Base-by-base conservation (phyloP, 192 early-diverging fungal species). In the Coemansia sp. region DNA sequence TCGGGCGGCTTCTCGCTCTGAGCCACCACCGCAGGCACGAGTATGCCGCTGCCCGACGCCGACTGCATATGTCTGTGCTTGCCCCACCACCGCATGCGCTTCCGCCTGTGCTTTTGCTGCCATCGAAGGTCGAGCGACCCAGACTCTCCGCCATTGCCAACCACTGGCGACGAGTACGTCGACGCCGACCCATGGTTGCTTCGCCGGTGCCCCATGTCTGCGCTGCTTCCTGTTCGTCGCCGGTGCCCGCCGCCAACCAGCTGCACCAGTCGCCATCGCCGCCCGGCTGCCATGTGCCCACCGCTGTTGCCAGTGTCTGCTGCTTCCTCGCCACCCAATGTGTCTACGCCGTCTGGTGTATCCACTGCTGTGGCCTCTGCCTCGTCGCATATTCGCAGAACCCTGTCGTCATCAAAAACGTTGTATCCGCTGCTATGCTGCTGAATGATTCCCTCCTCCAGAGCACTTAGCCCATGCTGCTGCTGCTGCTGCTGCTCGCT, bases 381-480 rank as follows among this genome's bases (percentile, higher is more conserved):
- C 34, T 62, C 68, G 50, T 79, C 77, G 71, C 59, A 70, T 57
- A 79, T 58, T 28, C 56, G 57, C 20, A 79, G 57, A 18, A 80
- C 69, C 45, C 59, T 65, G 14, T 65, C 60, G 55, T 74, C 72
- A 53, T 79, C 65, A 50, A 80, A 68, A 13, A 80, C 60, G 38
- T 63, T 80, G 57, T 71, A 74, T 9, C 45, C 50, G 20, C 45
- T 48, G 7, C 24, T 48, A 16, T 40, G 38, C 23, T 62, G 67
- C 42, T 60, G 66, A 33, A 80, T 71, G 23, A 80, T 72, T 3
- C 72, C 69, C 56, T 80, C 72, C 37, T 80, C 77, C 16, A 80
- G 68, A 26, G 66, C 65, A 9, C 72, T 69, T 21, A 80, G 69
- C 35, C 45, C 45, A 10, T 48, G 45, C 6, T 48, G 45, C 45